Evolutionary conservation across 2,329 filamentous ascomycete species (phyloP).

Genomic region (Aspergillus felis): DNA sequence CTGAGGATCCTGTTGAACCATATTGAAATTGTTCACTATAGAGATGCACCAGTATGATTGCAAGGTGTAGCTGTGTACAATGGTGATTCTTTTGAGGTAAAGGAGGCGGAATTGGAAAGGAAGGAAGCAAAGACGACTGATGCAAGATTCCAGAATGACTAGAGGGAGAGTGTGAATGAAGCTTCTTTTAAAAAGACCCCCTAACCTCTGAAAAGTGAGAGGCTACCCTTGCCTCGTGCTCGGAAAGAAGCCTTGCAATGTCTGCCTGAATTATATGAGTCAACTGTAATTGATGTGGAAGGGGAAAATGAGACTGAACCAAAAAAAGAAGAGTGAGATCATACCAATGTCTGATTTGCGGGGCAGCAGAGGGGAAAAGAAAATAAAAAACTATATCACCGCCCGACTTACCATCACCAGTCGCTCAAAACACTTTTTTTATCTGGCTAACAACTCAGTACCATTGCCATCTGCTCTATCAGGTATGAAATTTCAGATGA

Average conservation of each 20-base stretch:
- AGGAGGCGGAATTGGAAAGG: background rate
- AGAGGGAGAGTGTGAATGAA: background rate
- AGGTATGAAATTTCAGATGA: background rate
- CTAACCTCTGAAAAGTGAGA: background rate
- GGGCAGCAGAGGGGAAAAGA: background rate
- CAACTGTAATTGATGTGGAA: background rate
- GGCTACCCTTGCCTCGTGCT: background rate
- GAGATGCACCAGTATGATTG: background rate
- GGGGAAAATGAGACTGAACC: background rate
- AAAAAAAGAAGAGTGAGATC: background rate
- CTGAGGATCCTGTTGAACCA: constrained; percentile 65
- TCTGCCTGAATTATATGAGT: background rate
- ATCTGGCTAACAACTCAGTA: background rate
- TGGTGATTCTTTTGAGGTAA: background rate
- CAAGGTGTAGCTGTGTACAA: background rate
- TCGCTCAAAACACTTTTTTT: background rate
- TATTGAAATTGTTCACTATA: constrained; percentile 27
- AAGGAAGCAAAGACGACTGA: background rate
- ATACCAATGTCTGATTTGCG: background rate
- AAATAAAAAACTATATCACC: background rate
- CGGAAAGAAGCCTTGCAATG: background rate
- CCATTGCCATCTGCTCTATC: background rate
- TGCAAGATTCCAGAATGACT: background rate
- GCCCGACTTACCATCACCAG: background rate
- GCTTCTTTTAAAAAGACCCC: background rate